Percentiles rank a stretch among this genome's conserved stretches.
Evolutionary conservation across 208 protist genomes (phyloP).

Genomic region (Leishmania gerbilli): DNA sequence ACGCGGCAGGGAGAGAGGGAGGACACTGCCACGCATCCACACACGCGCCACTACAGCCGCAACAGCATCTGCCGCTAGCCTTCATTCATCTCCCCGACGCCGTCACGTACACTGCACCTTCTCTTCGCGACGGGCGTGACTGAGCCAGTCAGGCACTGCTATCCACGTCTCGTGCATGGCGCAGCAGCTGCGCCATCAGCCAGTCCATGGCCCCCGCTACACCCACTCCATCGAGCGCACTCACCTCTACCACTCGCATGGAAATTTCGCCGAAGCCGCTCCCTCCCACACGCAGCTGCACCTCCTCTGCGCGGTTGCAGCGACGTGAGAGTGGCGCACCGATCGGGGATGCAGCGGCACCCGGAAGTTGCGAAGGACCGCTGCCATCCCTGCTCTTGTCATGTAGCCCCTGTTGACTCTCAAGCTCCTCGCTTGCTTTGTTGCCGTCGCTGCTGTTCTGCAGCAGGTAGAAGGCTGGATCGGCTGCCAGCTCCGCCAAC

Average conservation of each 20-base stretch:
- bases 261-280: conserved; percentile 67
- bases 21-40: background rate
- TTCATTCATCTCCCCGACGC: background rate
- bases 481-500: conserved; percentile 57
- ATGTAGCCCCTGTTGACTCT: background rate
- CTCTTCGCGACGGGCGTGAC: background rate
- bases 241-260: conserved; percentile 51
- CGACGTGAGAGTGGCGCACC: conserved; percentile 8
- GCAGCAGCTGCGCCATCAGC: conserved; percentile 66
- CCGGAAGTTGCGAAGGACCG: background rate
- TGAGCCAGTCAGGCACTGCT: conserved; percentile 12
- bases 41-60: background rate
- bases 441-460: conserved; percentile 5
- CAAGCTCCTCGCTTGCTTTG: background rate
- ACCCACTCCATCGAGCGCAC: conserved; percentile 52
- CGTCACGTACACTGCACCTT: background rate
- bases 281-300: conserved; percentile 29
- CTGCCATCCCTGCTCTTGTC: background rate
- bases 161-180: conserved; percentile 30
- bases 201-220: conserved; percentile 76
- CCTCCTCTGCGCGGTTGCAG: conserved; percentile 5
- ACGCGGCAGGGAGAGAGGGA: background rate
- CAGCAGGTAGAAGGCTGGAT: conserved; percentile 42
- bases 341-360: background rate
- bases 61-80: background rate